Percentiles rank a stretch among this genome's conserved stretches.
These are phyloP conservation scores for Cladosporium austrohemisphaericum DNA, from an alignment of 2,329 filamentous ascomycete species.

Conservation along the genomic window DNA sequence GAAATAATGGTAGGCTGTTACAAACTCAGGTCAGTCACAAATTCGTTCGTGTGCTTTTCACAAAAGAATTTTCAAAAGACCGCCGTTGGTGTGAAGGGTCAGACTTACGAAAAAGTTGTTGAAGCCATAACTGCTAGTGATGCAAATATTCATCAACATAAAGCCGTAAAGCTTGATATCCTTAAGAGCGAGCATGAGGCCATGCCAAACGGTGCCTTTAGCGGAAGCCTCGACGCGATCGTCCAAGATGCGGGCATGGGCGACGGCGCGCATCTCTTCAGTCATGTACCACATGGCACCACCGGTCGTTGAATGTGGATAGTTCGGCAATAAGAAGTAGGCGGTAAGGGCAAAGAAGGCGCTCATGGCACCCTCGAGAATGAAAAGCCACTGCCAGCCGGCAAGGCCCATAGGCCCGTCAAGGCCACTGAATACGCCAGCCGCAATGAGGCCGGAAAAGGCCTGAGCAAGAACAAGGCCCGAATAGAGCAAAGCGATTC, in stretches of 20 bases:
- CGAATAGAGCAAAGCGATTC: neutral
- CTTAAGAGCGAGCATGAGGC: conserved; percentile 11
- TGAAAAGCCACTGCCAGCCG: conserved; percentile 15
- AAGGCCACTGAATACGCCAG: conserved; percentile 12
- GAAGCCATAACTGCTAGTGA: conserved; percentile 2
- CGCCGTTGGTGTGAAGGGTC: too few species aligned
- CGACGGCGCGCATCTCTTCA: conserved; percentile 36
- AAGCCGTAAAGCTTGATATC: conserved; percentile 10
- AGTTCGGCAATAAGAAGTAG: conserved; percentile 63
- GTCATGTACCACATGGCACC: conserved; percentile 49
- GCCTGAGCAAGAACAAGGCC: conserved; percentile 21
- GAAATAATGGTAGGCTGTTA: conserved; percentile 13
- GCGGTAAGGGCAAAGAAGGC: conserved; percentile 56
- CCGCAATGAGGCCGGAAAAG: neutral
- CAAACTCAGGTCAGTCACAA: too few species aligned
- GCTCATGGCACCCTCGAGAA: conserved; percentile 37
- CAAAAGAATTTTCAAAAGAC: too few species aligned
- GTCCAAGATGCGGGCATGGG: conserved; percentile 22
- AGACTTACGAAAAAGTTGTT: conserved; percentile 15
- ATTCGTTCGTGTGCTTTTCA: too few species aligned
- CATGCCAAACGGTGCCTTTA: conserved; percentile 36
- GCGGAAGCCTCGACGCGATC: conserved; percentile 48
- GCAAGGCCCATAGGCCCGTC: conserved; percentile 26
- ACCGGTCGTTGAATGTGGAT: conserved; percentile 48
- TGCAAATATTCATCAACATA: neutral